Conservation (phyloP, 345 rosid genomes). For the Geranium rotundifolium region DNA sequence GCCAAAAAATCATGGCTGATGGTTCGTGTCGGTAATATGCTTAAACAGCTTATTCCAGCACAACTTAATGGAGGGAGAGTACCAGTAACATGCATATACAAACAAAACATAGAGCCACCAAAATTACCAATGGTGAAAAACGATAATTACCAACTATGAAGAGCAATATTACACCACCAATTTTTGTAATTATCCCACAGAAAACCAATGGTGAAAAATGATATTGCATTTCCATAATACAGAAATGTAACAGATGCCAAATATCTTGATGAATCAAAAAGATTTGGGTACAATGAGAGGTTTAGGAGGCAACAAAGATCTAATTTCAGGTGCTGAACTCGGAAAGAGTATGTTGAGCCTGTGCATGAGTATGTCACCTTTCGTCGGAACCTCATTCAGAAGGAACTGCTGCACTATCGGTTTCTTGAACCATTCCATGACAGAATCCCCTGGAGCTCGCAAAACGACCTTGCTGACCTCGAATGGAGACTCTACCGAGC, state of each 20-base stretch:
- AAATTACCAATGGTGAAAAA: too few species aligned
- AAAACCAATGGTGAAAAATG: too few species aligned
- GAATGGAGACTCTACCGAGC: conserved; percentile 87
- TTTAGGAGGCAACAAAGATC: conserved; percentile 69
- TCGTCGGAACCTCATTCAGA: conserved; percentile 78
- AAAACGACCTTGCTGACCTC: conserved; percentile 92
- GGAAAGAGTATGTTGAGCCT: conserved; percentile 79
- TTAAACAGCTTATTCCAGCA: too few species aligned
- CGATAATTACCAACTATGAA: too few species aligned
- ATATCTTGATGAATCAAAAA: conserved; percentile 1
- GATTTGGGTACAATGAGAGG: conserved; percentile 35
- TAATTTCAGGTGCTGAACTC: conserved; percentile 86
- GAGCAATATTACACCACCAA: too few species aligned
- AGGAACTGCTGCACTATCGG: conserved; percentile 96
- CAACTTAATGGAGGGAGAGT: too few species aligned
- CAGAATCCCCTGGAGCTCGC: conserved; percentile 80
- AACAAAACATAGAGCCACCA: too few species aligned
- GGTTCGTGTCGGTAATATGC: too few species aligned
- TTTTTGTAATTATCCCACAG: too few species aligned
- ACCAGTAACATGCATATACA: too few species aligned
- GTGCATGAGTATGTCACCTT: conserved; percentile 89
- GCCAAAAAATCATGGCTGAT: too few species aligned
- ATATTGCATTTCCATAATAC: not conserved
- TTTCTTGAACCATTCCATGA: conserved; percentile 97
- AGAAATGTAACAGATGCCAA: not conserved